Conservation (phyloP, 2,329 filamentous ascomycete genomes). For the Coniochaeta sp. region DNA sequence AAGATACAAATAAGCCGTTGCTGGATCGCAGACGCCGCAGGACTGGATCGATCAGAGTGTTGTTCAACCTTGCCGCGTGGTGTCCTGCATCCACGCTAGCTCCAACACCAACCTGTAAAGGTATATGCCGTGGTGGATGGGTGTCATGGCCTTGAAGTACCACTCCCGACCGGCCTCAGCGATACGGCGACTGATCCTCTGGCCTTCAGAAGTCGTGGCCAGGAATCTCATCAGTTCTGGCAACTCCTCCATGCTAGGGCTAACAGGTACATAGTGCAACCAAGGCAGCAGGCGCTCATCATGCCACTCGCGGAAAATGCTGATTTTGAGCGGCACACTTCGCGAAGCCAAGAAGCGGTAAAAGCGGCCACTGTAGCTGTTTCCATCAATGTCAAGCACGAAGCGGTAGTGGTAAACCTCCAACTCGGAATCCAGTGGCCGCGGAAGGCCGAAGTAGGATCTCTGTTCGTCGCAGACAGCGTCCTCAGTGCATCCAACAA, state of each 20-base stretch:
- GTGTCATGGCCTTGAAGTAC: constrained; percentile 45
- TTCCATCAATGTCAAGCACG: constrained; percentile 48
- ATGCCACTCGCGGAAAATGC: constrained; percentile 49
- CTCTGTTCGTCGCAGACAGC: constrained; percentile 14
- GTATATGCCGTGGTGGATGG: constrained; percentile 53
- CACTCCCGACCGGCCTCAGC: constrained; percentile 48
- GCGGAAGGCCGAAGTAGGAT: constrained; percentile 10
- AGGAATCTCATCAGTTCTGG: constrained; percentile 43
- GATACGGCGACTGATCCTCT: constrained; percentile 38
- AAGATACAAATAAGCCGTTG: too few species aligned
- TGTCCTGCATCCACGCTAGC: constrained; percentile 34
- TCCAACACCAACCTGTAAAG: constrained; percentile 56
- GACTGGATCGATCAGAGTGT: too few species aligned
- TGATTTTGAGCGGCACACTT: constrained; percentile 43
- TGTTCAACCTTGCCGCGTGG: too few species aligned
- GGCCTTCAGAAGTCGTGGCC: constrained; percentile 36
- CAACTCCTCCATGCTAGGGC: constrained; percentile 40
- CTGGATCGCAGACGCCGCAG: too few species aligned
- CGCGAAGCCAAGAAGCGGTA: constrained; percentile 41
- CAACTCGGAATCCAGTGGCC: constrained; percentile 17
- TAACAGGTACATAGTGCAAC: constrained; percentile 51
- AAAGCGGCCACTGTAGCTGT: constrained; percentile 47
- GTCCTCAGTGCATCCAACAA: constrained; percentile 34
- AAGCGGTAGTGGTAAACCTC: constrained; percentile 28
- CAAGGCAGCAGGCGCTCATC: constrained; percentile 48